Conservation (phyloP, 2,329 filamentous ascomycete genomes). For the Sporothrix humicola region DNA sequence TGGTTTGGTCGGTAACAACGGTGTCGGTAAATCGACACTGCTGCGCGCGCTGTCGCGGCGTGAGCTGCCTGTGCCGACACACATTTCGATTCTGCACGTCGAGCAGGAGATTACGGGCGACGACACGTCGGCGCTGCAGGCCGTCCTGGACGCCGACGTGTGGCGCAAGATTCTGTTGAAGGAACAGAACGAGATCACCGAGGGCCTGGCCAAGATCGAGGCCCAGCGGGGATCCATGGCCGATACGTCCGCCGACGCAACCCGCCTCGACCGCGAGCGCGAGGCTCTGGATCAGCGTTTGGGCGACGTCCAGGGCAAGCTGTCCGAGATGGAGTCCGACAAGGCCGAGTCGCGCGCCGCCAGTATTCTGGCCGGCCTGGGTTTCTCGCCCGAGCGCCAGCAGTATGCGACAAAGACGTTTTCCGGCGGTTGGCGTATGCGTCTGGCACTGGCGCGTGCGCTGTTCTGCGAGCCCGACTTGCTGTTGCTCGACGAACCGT, state of each 20-base stretch:
- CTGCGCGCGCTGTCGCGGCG: slow-evolving; percentile 87
- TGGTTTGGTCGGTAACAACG: slow-evolving; percentile 97
- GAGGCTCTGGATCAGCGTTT: slow-evolving; percentile 90
- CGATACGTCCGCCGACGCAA: slow-evolving; percentile 89
- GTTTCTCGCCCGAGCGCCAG: slow-evolving; percentile 92
- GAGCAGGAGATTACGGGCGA: slow-evolving; percentile 98
- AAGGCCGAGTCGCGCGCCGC: slow-evolving; percentile 95
- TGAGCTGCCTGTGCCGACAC: slow-evolving; percentile 92
- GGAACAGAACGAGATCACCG: slow-evolving; percentile 83
- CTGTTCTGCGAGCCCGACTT: slow-evolving; percentile 98
- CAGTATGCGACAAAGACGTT: slow-evolving; percentile 95
- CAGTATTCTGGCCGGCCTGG: slow-evolving; percentile 93
- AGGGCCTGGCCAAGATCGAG: slow-evolving; percentile 78
- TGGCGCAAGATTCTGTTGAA: slow-evolving; percentile 94
- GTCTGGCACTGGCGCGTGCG: slow-evolving; percentile 89
- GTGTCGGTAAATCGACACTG: slow-evolving; percentile 97
- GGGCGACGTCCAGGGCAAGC: slow-evolving; percentile 86
- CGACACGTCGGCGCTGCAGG: slow-evolving; percentile 92
- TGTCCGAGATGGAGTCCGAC: slow-evolving; percentile 98
- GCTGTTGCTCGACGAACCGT: slow-evolving; percentile 95
- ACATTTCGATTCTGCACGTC: slow-evolving; percentile 98
- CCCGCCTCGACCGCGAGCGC: slow-evolving; percentile 80
- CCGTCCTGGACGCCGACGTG: slow-evolving; percentile 94
- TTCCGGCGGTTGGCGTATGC: slow-evolving; percentile 99
- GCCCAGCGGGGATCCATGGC: slow-evolving; percentile 77